Conservation (phyloP, 73 alveolate species). For the Tetrahymena thermophila region DNA sequence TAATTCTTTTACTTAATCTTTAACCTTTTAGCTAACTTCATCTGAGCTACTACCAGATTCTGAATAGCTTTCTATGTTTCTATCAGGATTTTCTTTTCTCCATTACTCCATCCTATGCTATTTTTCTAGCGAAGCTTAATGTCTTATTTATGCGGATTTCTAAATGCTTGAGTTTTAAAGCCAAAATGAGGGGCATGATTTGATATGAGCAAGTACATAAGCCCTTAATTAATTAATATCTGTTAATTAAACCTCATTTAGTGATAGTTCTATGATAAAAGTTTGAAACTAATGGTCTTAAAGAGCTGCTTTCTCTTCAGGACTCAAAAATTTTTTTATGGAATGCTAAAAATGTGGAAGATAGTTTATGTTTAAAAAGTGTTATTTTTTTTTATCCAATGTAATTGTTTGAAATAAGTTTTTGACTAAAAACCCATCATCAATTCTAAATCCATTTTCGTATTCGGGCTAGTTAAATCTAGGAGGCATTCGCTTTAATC, state of each 20-base stretch:
- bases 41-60: neutral
- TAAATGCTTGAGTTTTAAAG: neutral
- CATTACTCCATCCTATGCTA: neutral
- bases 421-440: neutral
- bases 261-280: neutral
- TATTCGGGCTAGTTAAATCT: neutral
- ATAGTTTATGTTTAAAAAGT: neutral
- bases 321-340: neutral
- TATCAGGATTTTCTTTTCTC: neutral
- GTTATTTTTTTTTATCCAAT: neutral
- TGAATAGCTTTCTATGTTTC: neutral
- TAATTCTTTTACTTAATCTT: neutral
- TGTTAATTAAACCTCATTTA: neutral
- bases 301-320: conserved; percentile 2
- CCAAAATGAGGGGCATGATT: neutral
- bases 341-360: neutral
- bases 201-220: neutral
- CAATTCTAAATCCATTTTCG: neutral
- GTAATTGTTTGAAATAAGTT: neutral
- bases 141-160: neutral
- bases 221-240: neutral
- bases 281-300: neutral
- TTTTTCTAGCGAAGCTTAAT: neutral
- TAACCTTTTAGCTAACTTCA: neutral
- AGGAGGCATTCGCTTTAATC: neutral